Base-by-base conservation (phyloP, 1,284 basidiomycete species). In the Paramarasmius palmivorus region DNA sequence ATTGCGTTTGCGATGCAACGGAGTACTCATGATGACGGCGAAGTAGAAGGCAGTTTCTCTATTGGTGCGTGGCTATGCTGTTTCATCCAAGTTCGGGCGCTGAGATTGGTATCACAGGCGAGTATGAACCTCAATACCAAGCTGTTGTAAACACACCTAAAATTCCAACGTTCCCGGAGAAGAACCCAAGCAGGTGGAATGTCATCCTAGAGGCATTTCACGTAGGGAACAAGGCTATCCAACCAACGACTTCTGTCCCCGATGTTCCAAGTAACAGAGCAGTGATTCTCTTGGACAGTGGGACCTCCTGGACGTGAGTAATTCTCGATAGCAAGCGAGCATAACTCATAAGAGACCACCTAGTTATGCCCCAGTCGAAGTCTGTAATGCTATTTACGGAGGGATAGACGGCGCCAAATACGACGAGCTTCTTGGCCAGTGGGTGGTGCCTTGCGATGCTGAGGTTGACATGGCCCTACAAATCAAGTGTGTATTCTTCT, bases 391-490 rank as follows among this genome's bases (percentile, higher is more conserved):
- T 12, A 89, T 92, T 53, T 92, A 91, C 61, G 74, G 81, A 25
- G 68, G 72, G 42, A 68, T 90, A 45, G 49, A 76, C 17, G 87
- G 86, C 46, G 88, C 90, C 9, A 59, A 67, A 9, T 88, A 73
- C 61, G 76, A 82, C 63, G 36, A 73, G 8, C 58, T 57, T 25
- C 64, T 78, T 10, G 80, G 81, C 2, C 77, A 83, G 62, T 92
- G 88, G 88, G 56, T 70, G 17, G 77, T 92, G 20, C 90, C 90
- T 19, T 92, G 89, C 63, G 69, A 76, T 54, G 72, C 73, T 35
- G 89, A 92, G 65, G 78, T 91, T 45, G 81, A 90, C 59, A 79
- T 91, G 65, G 88, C 89, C 2, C 69, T 92, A 47, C 87, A 89
- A 65, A 81, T 92, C 57, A 80, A 74, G 89, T 91, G 59, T 59